These are phyloP conservation scores for Strigomonas galati DNA, from an alignment of 208 protist species.

Conservation along the genomic window DNA sequence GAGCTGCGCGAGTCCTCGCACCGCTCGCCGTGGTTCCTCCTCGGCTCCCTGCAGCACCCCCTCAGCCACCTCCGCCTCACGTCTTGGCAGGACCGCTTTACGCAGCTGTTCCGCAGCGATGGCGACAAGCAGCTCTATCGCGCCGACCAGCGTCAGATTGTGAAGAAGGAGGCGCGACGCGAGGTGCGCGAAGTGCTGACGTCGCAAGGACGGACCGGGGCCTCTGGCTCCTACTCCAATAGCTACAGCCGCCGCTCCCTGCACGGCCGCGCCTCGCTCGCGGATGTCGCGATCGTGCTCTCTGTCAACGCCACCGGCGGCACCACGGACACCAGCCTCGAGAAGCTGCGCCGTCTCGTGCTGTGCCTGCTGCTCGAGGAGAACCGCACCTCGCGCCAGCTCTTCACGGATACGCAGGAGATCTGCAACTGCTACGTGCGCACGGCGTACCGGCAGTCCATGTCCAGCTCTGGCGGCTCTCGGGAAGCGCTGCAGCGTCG, in stretches of 20 bases:
- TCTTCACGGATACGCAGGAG: conserved; percentile 41
- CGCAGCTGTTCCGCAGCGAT: conserved; percentile 22
- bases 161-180: conserved; percentile 32
- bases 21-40: conserved; percentile 22
- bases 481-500: conserved; percentile 37
- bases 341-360: conserved; percentile 41
- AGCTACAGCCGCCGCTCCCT: not conserved
- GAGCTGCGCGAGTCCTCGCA: conserved; percentile 17
- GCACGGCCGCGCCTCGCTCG: not conserved
- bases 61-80: conserved; percentile 37
- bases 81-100: conserved; percentile 50
- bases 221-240: not conserved
- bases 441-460: conserved; percentile 34
- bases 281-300: not conserved
- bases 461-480: conserved; percentile 36
- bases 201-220: not conserved
- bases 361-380: conserved; percentile 49
- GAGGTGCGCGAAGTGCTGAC: conserved; percentile 31
- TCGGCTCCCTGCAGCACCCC: conserved; percentile 39
- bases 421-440: conserved; percentile 30
- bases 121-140: conserved; percentile 34
- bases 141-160: conserved; percentile 23
- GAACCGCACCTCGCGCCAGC: conserved; percentile 36
- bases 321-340: conserved; percentile 11
- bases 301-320: conserved; percentile 1